These are phyloP conservation scores for Balakata baccata DNA, from an alignment of 345 rosid genomes.

Conservation along the genomic window DNA sequence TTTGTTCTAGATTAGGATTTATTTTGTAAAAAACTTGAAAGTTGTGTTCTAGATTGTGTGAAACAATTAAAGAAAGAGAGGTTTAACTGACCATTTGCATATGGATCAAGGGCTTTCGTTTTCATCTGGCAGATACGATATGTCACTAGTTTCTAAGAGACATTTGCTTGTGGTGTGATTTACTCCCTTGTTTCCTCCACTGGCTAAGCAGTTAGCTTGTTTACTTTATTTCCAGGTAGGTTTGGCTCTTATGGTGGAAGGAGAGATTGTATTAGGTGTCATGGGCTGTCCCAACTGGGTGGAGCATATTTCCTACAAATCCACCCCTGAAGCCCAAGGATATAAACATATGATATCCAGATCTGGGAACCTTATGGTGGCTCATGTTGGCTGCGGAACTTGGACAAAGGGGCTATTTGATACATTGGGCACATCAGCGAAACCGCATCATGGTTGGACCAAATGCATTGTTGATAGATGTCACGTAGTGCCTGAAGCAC, in stretches of 20 bases:
- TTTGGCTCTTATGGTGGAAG: slow-evolving; percentile 81
- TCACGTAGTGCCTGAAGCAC: slow-evolving; percentile 45
- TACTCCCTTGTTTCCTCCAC: slow-evolving; percentile 5
- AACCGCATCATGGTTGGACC: slow-evolving; percentile 51
- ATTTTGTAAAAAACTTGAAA: no score
- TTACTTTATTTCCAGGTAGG: slow-evolving; percentile 59
- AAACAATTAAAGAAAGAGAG: neutral
- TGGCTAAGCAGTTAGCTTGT: slow-evolving; percentile 25
- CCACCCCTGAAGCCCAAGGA: slow-evolving; percentile 21
- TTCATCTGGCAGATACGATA: neutral
- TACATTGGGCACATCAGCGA: slow-evolving; percentile 24
- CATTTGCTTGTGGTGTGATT: neutral
- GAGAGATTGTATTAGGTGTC: slow-evolving; percentile 67
- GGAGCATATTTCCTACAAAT: slow-evolving; percentile 28
- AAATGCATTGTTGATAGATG: slow-evolving; percentile 65
- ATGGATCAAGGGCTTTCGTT: no score
- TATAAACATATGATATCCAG: slow-evolving; percentile 22
- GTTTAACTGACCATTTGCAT: neutral
- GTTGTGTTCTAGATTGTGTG: no score
- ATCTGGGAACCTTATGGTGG: slow-evolving; percentile 62
- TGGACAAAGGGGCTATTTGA: slow-evolving; percentile 51
- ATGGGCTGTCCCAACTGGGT: slow-evolving; percentile 96
- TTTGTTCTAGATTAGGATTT: neutral
- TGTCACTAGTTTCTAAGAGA: neutral
- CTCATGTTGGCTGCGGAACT: slow-evolving; percentile 79